Evolutionary conservation across 2,329 filamentous ascomycete species (phyloP), one percentile per base, ranked within the genome.

Genomic region (Fusarium vanettenii): DNA sequence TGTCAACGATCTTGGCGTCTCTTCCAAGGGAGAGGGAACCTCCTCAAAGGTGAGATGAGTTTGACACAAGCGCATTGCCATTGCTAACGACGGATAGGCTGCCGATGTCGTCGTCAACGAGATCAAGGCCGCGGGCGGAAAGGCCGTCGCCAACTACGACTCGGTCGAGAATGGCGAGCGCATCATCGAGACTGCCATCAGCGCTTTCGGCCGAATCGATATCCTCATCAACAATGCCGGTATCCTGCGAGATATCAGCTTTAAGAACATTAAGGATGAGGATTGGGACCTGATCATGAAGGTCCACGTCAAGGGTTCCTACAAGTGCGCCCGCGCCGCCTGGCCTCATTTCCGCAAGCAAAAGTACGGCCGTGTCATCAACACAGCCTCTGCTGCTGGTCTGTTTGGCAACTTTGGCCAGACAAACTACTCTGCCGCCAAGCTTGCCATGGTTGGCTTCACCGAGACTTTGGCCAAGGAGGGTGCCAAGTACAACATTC

Each of bases 341-440:
- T 99, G 97, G 96, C 95, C 96, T 70, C 89, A 98, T 85, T 98
- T 99, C 90, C 91, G 96, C 81, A 98, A 98, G 88, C 97, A 99
- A 87, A 98, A 98, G 91, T 99, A 94, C 83, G 97, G 97, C 74
- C 92, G 97, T 79, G 89, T 99, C 77, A 98, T 99, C 87, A 98
- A 97, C 89, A 98, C 97, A 27, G 92, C 96, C 41, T 98, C 96
- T n/a, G 95, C 95, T 67, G 95, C 97, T 72, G 97, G 97, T 80
- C 89, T 99, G 64, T 98, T 97, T 83, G 97, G 97, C 80, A 97
- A 91, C 86, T 98, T 98, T 81, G 97, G 96, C 76, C 96, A 98
- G 87, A 91, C 92, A 83, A 98, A 98, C 86, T 99, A 99, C 87
- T 97, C 96, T 64, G 95, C 97, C 71, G 97, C 97, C 81, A 99